Evolutionary conservation across 2,329 filamentous ascomycete species (phyloP).

Genomic region (Microsporum canis): DNA sequence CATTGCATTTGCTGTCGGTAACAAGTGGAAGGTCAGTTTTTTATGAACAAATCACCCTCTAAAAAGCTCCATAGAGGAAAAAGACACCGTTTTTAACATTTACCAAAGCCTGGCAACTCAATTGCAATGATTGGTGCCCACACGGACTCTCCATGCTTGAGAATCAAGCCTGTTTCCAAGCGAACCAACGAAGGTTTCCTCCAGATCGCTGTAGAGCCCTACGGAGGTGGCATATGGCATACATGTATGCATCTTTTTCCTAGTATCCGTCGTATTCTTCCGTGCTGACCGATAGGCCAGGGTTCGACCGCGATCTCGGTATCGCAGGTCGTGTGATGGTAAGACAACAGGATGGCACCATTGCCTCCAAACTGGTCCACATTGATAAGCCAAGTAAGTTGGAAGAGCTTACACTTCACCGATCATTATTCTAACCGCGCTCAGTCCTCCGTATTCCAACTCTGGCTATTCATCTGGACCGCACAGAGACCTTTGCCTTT

Average conservation of each 20-base stretch:
- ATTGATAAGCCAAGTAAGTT: constrained; percentile 62
- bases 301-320: constrained; percentile 91
- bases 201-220: constrained; percentile 92
- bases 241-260: constrained; percentile 46
- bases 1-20: constrained; percentile 64
- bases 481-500: constrained; percentile 73
- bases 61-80: neutral
- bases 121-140: constrained; percentile 90
- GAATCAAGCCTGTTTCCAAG: constrained; percentile 89
- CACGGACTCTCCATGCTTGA: constrained; percentile 85
- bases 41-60: neutral
- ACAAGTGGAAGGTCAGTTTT: constrained; percentile 16
- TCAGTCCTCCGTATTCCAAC: constrained; percentile 76
- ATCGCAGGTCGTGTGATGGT: constrained; percentile 84
- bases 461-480: constrained; percentile 85
- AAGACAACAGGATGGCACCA: constrained; percentile 57
- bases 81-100: neutral
- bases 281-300: constrained; percentile 20
- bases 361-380: constrained; percentile 77
- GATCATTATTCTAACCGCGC: neutral
- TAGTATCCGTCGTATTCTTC: neutral
- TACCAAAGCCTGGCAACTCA: constrained; percentile 59
- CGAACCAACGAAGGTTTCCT: constrained; percentile 76
- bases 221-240: constrained; percentile 94
- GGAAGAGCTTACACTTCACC: neutral